Base-by-base conservation (phyloP, 805 yeast species). In the Tetrapisispora pingtungensis region DNA sequence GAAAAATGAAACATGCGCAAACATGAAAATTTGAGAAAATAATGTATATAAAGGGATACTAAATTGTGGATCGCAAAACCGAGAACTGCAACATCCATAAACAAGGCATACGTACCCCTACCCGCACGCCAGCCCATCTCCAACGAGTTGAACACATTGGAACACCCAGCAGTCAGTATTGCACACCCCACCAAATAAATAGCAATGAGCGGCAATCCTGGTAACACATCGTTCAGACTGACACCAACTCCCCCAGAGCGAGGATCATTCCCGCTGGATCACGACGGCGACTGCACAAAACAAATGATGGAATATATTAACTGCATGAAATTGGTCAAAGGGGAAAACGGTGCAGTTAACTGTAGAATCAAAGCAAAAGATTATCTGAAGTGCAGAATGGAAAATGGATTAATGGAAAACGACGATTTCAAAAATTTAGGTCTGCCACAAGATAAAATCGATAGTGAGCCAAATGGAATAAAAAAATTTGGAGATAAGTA, bases 221-320 rank as follows among this genome's bases (percentile, higher is more conserved):
- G 79, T 30, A 71, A 70, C 46, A 58, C 73, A 14, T 53, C 72
- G 40, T 60, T 65, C 35, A 66, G 71, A 35, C 73, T 82, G 70
- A 70, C 78, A 13, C 96, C 97, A 10, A 82, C 90, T 0, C 96
- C 98, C 19, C 98, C 98, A 2, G 96, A 90, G 52, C 70, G 96
- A 52, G 98, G 98, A 0, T 86, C 97, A 0, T 90, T 90, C 64
- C 98, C 97, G 0, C 68, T 90, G 37, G 98, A 90, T 58, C 98
- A 90, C 58, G 80, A 76, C 47, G 75, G 74, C 7, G 97, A 93
- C 51, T 90, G 97, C 59, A 77, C 79, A 19, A 70, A 71, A 19
- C 75, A 78, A 46, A 93, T 89, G 93, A 60, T 72, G 36, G 75
- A 75, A 39, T 90, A 90, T 59, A 67, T 90, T 49, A 67, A 77